phyloP scores from a whole-genome alignment of 1,284 basidiomycete genomes.

The Heliocybe sulcata region DNA sequence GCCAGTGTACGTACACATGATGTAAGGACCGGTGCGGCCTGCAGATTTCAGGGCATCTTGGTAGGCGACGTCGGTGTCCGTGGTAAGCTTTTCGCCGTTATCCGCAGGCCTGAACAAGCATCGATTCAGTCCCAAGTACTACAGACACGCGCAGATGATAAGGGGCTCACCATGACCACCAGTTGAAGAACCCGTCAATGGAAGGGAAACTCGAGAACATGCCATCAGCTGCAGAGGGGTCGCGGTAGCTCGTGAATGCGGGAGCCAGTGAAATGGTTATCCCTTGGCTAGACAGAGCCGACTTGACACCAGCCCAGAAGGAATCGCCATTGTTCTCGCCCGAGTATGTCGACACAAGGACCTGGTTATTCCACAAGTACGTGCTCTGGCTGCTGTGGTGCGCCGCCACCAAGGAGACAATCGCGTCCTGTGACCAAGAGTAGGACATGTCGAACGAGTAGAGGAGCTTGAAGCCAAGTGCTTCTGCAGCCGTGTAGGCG shows the following conservation, averaged over 20 bases:
- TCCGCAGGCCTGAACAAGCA: conserved; percentile 15
- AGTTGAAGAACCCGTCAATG: conserved; percentile 29
- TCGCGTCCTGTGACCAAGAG: not conserved
- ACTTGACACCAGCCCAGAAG: conserved; percentile 21
- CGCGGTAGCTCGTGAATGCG: conserved; percentile 23
- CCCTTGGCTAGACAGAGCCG: conserved; percentile 16
- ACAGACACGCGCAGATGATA: not conserved
- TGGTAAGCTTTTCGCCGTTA: conserved; percentile 18
- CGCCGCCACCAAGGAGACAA: not conserved
- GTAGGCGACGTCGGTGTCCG: conserved; percentile 22
- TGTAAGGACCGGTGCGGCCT: conserved; percentile 3
- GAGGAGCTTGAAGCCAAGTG: not conserved
- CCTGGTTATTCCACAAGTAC: conserved; percentile 18
- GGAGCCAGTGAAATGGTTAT: conserved; percentile 22
- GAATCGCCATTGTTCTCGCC: conserved; percentile 18
- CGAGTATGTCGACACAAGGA: conserved; percentile 24
- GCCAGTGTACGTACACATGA: not conserved
- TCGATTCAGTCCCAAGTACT: not conserved
- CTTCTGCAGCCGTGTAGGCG: not conserved
- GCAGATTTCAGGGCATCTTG: conserved; percentile 1
- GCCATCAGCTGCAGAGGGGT: conserved; percentile 16
- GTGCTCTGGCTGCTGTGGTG: conserved; percentile 3
- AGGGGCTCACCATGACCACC: conserved; percentile 28
- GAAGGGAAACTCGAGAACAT: conserved; percentile 21
- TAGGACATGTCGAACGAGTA: conserved; percentile 1